These are phyloP conservation scores for Hypsizygus ulmarius DNA, from an alignment of 1,284 basidiomycete species.

Conservation along the genomic window DNA sequence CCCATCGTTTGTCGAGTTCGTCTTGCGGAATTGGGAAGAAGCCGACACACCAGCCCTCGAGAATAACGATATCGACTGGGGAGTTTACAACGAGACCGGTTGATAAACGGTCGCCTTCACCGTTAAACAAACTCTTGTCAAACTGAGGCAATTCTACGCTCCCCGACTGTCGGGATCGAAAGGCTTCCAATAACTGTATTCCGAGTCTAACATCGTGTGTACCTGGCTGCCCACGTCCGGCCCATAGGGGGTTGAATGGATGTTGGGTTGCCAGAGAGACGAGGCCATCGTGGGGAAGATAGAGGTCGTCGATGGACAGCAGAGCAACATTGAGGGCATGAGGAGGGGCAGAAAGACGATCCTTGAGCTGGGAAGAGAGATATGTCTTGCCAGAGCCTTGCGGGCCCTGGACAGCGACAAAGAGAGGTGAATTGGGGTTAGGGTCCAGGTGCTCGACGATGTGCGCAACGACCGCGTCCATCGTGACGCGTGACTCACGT, in stretches of 20 bases:
- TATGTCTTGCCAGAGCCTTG: constrained; percentile 85
- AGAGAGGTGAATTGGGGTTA: constrained; percentile 45
- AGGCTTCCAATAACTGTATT: constrained; percentile 43
- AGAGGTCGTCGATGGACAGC: constrained; percentile 85
- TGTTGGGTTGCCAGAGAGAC: constrained; percentile 49
- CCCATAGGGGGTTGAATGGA: constrained; percentile 63
- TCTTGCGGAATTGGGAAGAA: constrained; percentile 56
- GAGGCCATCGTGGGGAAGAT: constrained; percentile 67
- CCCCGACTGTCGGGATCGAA: constrained; percentile 49
- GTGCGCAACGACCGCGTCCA: constrained; percentile 32
- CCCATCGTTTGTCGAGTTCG: constrained; percentile 46
- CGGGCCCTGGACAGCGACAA: constrained; percentile 83
- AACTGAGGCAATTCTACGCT: constrained; percentile 71
- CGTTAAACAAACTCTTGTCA: constrained; percentile 79
- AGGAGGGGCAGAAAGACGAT: constrained; percentile 46
- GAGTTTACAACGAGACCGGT: constrained; percentile 38
- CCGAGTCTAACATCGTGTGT: constrained; percentile 82
- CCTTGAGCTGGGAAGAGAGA: constrained; percentile 55
- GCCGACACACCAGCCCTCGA: constrained; percentile 85
- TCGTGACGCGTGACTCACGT: constrained; percentile 15
- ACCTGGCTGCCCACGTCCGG: constrained; percentile 83
- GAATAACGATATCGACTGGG: constrained; percentile 79
- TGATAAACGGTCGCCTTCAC: constrained; percentile 80
- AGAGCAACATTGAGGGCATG: constrained; percentile 59
- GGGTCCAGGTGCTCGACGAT: constrained; percentile 37